Evolutionary conservation across 208 protist genomes (phyloP).

Genomic region (Histomonas meleagridis): DNA sequence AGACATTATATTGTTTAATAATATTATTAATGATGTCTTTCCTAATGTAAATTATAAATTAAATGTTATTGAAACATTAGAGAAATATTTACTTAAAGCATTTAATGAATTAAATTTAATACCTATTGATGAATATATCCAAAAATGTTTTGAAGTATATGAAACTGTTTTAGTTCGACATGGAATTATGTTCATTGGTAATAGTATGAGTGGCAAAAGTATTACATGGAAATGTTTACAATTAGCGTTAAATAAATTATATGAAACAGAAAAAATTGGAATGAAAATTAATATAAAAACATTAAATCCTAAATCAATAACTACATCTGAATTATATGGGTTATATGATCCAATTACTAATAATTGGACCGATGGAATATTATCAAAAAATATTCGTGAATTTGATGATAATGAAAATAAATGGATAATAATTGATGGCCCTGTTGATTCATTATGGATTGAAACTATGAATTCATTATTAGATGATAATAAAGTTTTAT

Average conservation of each 20-base stretch:
- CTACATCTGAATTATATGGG: constrained; percentile 62
- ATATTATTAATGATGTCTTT: constrained; percentile 84
- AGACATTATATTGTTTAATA: constrained; percentile 80
- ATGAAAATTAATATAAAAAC: constrained; percentile 55
- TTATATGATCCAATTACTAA: constrained; percentile 73
- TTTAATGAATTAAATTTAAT: constrained; percentile 57
- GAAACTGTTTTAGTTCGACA: constrained; percentile 83
- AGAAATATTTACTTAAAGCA: constrained; percentile 47
- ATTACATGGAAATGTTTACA: constrained; percentile 39
- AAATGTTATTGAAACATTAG: constrained; percentile 60
- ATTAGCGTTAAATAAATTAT: not conserved
- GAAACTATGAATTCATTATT: constrained; percentile 96
- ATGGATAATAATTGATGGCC: constrained; percentile 75
- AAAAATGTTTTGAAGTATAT: constrained; percentile 80
- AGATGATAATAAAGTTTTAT: constrained; percentile 95
- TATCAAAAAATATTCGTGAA: constrained; percentile 74
- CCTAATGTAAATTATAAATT: constrained; percentile 67
- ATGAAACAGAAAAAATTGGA: constrained; percentile 39
- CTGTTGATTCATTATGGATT: constrained; percentile 95
- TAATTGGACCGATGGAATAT: constrained; percentile 86
- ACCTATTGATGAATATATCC: constrained; percentile 38
- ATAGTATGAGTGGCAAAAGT: constrained; percentile 73
- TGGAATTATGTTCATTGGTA: constrained; percentile 89
- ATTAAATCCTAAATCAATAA: constrained; percentile 65
- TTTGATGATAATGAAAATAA: not conserved